A percentile compares a stretch with the other conserved stretches of the same genome.
Conservation (phyloP, 768 basidiomycete species). For the Leccinum boreale region DNA sequence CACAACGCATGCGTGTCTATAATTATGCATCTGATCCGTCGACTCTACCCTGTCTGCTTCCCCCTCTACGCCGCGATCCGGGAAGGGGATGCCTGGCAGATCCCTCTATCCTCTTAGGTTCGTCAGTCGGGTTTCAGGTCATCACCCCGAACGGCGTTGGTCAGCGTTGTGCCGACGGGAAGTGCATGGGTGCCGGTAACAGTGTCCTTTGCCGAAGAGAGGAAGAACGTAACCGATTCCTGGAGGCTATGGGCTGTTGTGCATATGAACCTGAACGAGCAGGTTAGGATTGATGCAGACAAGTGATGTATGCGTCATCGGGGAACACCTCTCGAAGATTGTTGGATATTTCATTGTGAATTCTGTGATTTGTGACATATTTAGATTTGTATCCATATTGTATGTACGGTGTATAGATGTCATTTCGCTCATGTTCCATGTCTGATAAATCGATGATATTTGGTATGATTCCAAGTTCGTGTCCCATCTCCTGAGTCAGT, state of each 20-base stretch:
- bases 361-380: not conserved
- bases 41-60: conserved; percentile 47
- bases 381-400: not conserved
- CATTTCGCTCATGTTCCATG: not conserved
- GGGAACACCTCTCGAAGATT: not conserved
- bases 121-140: conserved; percentile 10
- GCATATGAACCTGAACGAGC: conserved; percentile 39
- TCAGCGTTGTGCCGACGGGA: conserved; percentile 33
- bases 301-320: not conserved
- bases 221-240: conserved; percentile 41
- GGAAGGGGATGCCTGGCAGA: conserved; percentile 20
- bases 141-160: conserved; percentile 9
- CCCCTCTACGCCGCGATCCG: conserved; percentile 26
- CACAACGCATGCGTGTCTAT: conserved; percentile 55
- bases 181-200: conserved; percentile 38
- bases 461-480: too few relatives aligned
- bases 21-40: conserved; percentile 46
- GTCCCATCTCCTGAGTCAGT: too few relatives aligned
- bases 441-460: too few relatives aligned
- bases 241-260: conserved; percentile 44
- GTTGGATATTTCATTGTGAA: not conserved
- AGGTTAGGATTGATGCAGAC: not conserved
- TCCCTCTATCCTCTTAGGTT: conserved; percentile 15
- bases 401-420: not conserved
- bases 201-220: conserved; percentile 41